Evolutionary conservation across 176 grass and related monocot genomes (phyloP).

Genomic region (Urochloa ruziziensis): DNA sequence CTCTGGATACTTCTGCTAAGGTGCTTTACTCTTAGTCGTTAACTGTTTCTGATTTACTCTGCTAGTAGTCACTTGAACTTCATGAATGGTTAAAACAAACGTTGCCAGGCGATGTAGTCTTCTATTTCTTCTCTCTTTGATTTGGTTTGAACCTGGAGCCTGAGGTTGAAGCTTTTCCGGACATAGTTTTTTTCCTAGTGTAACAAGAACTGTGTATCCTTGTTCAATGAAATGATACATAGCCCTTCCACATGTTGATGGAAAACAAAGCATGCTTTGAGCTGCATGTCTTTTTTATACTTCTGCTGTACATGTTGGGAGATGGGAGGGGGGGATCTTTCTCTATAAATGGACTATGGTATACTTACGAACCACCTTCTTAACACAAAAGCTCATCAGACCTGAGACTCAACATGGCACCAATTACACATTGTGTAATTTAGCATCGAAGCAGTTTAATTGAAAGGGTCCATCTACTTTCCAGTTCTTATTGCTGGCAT

Average conservation of each 20-base stretch:
- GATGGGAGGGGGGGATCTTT: not conserved
- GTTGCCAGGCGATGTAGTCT: not conserved
- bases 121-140: not conserved
- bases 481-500: not conserved
- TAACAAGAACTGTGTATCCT: not conserved
- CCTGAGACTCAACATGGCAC: not conserved
- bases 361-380: not conserved
- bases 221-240: not conserved
- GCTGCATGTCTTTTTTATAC: not conserved
- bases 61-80: not conserved
- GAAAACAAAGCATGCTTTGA: not conserved
- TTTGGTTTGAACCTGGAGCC: not conserved
- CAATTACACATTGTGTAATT: not conserved
- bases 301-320: not conserved
- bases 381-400: not conserved
- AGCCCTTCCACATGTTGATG: not conserved
- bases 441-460: not conserved
- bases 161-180: not conserved
- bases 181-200: not conserved
- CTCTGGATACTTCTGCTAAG: conserved; percentile 45
- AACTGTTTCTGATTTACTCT: conserved; percentile 12
- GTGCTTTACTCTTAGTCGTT: conserved; percentile 33
- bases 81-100: not conserved
- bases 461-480: not conserved
- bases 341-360: not conserved